Conservation (phyloP, 352 stramenopile genomes). For the Globisporangium heterothallicum region DNA sequence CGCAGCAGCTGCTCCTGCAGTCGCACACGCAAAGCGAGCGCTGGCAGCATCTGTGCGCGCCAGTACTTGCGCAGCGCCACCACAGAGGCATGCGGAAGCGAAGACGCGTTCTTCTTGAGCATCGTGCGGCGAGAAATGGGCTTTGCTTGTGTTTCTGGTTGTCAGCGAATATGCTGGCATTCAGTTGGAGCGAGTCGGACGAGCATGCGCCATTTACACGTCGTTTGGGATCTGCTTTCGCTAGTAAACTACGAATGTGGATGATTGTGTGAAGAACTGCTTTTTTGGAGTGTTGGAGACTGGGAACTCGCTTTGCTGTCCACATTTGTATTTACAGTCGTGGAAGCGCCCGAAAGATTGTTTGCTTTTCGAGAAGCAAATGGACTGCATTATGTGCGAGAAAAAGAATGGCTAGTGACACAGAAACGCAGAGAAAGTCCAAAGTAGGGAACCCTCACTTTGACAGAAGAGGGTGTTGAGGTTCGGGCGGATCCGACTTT, state of each 20-base stretch:
- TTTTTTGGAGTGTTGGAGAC: too few species aligned
- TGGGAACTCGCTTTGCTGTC: too few species aligned
- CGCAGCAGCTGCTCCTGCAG: too few species aligned
- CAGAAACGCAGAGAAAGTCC: neutral
- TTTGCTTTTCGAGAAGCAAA: neutral
- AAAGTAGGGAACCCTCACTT: neutral
- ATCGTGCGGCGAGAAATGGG: neutral
- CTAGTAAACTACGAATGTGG: too few species aligned
- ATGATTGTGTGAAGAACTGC: too few species aligned
- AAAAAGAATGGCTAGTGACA: neutral
- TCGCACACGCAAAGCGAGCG: neutral
- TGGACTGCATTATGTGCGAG: neutral
- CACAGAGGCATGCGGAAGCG: neutral
- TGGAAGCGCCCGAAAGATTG: too few species aligned
- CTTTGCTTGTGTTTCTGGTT: neutral
- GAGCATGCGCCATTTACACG: neutral
- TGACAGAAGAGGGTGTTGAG: neutral
- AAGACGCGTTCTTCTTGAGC: neutral
- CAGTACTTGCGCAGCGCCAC: constrained; percentile 3
- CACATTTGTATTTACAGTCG: too few species aligned
- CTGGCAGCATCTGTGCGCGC: constrained; percentile 4
- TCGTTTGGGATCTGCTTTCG: neutral
- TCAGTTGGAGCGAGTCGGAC: neutral
- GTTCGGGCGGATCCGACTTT: too few species aligned
- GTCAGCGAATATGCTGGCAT: neutral